These are phyloP conservation scores for Cyclotella choctawhatcheeana DNA, from an alignment of 108 stramenopile species.

Conservation along the genomic window DNA sequence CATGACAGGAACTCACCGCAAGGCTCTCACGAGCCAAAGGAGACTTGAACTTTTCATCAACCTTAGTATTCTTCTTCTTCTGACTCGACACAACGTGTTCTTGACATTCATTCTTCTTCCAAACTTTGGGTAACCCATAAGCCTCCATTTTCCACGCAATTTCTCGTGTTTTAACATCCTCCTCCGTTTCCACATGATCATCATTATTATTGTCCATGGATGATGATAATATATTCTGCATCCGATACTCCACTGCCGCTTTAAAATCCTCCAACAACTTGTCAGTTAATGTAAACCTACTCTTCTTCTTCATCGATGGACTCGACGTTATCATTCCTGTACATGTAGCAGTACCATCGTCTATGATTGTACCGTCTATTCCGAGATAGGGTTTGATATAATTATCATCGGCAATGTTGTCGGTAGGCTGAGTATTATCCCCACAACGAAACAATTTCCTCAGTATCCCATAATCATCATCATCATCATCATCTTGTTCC, in stretches of 20 bases:
- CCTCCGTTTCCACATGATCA: constrained; percentile 12
- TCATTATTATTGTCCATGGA: too few species aligned
- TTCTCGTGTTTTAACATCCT: constrained; percentile 25
- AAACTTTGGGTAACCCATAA: constrained; percentile 35
- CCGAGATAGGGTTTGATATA: not conserved
- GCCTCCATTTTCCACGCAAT: constrained; percentile 37
- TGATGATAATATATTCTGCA: constrained; percentile 31
- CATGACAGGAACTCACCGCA: constrained; percentile 9
- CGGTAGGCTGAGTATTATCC: not conserved
- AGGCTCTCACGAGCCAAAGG: too few species aligned
- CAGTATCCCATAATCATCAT: not conserved
- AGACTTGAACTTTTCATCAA: not conserved
- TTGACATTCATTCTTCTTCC: not conserved
- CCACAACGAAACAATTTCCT: constrained; percentile 9
- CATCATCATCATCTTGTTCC: not conserved
- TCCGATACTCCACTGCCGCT: constrained; percentile 26
- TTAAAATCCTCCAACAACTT: constrained; percentile 34
- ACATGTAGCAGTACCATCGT: not conserved
- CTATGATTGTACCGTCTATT: not conserved
- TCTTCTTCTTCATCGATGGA: too few species aligned
- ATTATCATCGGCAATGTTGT: not conserved
- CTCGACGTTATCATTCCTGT: too few species aligned
- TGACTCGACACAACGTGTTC: too few species aligned
- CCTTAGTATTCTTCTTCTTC: not conserved
- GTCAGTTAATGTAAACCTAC: constrained; percentile 27